Conservation (phyloP, 495 filamentous ascomycete species). For the Jackrogersella minutella region DNA sequence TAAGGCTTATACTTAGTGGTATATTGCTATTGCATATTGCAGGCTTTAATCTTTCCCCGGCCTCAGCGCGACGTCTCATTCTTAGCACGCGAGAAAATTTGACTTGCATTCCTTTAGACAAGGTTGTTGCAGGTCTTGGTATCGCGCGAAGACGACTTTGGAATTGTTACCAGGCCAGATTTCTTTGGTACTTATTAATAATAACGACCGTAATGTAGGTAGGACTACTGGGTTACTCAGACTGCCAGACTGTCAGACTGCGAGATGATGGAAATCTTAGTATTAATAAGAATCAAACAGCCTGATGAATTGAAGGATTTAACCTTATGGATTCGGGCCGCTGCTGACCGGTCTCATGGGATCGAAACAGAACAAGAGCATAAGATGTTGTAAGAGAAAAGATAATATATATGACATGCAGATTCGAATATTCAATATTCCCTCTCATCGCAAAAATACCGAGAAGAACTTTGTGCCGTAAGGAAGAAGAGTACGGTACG, state of each 20-base stretch:
- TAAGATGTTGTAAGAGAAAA: background rate
- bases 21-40: background rate
- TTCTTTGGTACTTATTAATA: too few relatives aligned
- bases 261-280: too few relatives aligned
- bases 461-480: constrained; percentile 19
- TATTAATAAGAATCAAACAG: constrained; percentile 4
- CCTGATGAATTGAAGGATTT: constrained; percentile 18
- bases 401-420: constrained; percentile 29
- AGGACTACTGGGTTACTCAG: too few relatives aligned
- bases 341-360: background rate
- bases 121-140: constrained; percentile 31
- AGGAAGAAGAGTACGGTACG: constrained; percentile 1
- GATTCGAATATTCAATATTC: constrained; percentile 26
- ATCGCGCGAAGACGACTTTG: constrained; percentile 10
- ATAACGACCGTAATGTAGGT: background rate
- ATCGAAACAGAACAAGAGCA: constrained; percentile 8
- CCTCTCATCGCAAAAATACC: constrained; percentile 30
- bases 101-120: constrained; percentile 9
- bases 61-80: constrained; percentile 28
- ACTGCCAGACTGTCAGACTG: too few relatives aligned
- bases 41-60: background rate
- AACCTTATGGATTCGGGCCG: constrained; percentile 33
- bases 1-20: background rate
- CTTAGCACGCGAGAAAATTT: constrained; percentile 28
- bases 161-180: constrained; percentile 11